Conservation (phyloP, 2,329 filamentous ascomycete species). For the Sporothrix humicola region DNA sequence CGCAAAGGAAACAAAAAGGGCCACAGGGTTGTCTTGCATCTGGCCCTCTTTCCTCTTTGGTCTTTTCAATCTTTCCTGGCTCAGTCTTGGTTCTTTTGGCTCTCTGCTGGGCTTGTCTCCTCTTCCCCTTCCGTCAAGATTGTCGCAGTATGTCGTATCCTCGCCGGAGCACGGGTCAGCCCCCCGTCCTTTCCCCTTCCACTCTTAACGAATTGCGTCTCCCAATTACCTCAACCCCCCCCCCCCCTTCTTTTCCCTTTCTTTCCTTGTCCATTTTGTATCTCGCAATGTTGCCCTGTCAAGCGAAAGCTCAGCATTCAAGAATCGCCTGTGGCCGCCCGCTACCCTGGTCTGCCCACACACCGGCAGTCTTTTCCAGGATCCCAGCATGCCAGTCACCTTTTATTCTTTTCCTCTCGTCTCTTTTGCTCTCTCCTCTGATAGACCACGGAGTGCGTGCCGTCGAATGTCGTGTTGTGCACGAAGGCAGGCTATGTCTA, state of each 20-base stretch:
- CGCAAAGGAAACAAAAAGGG: too few relatives aligned
- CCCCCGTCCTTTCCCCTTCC: background rate
- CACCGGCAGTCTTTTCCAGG: slow-evolving; percentile 7
- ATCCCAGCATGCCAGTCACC: background rate
- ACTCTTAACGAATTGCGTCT: background rate
- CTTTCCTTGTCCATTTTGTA: too few relatives aligned
- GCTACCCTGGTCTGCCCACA: background rate
- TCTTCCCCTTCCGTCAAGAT: background rate
- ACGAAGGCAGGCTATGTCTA: background rate
- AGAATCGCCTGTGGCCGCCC: too few relatives aligned
- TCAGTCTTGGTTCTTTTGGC: background rate
- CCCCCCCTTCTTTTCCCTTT: background rate
- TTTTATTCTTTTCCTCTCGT: background rate
- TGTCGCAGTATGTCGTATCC: slow-evolving; percentile 2
- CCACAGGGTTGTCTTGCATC: background rate
- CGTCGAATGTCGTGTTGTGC: background rate
- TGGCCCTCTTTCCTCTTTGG: background rate
- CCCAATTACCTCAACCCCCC: background rate
- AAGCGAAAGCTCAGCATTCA: too few relatives aligned
- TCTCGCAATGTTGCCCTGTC: background rate
- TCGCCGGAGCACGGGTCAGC: slow-evolving; percentile 17
- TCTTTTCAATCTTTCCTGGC: background rate
- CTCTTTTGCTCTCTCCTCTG: background rate
- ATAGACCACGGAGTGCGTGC: background rate
- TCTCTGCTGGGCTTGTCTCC: background rate